Conservation (phyloP, 225 moss, liverwort and hornwort genomes). For the Straminergon stramineum region DNA sequence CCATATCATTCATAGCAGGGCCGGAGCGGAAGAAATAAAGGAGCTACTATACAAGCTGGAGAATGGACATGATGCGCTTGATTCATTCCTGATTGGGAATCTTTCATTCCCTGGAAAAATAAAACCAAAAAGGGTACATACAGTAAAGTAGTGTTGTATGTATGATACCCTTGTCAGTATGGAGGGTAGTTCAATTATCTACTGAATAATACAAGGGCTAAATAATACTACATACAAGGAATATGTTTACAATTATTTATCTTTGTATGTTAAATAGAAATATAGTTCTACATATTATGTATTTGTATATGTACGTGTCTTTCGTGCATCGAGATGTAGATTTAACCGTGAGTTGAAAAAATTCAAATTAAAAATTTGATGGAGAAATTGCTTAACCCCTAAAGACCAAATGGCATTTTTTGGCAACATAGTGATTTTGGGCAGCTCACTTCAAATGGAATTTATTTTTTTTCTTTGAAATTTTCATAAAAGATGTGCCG, state of each 20-base stretch:
- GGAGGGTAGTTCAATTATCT: background rate
- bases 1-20: background rate
- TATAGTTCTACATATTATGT: background rate
- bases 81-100: background rate
- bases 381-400: background rate
- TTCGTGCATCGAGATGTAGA: too few species aligned
- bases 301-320: too few species aligned
- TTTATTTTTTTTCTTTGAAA: too few species aligned
- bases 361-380: background rate
- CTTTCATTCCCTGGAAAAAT: background rate
- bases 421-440: too few species aligned
- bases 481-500: too few species aligned
- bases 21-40: background rate
- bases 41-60: background rate
- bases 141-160: background rate
- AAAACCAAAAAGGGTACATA: background rate
- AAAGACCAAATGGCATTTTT: too few species aligned
- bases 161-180: background rate
- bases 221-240: too few species aligned
- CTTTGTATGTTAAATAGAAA: background rate
- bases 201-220: background rate
- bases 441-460: too few species aligned
- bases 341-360: fast-evolving
- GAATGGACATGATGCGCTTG: background rate
- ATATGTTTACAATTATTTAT: too few species aligned